Percentiles rank a stretch among this genome's conserved stretches.
Evolutionary conservation across 805 yeast genomes (phyloP).

Genomic region (Sungouiella blattae): DNA sequence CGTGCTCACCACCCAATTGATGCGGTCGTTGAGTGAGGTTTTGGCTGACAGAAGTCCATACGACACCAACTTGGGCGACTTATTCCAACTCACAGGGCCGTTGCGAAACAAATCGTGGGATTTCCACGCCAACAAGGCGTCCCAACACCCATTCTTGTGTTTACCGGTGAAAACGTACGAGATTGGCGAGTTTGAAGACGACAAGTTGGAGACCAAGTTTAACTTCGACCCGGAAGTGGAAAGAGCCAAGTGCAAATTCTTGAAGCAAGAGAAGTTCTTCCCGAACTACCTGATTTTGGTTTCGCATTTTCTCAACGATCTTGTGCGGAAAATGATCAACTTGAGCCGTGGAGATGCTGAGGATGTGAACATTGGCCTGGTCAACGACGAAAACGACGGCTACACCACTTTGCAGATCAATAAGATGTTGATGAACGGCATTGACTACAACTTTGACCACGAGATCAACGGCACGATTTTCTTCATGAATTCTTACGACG

Average conservation of each 20-base stretch:
- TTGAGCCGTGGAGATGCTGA: constrained; percentile 43
- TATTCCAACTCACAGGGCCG: constrained; percentile 10
- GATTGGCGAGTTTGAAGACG: constrained; percentile 35
- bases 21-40: constrained; percentile 49
- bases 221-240: constrained; percentile 20
- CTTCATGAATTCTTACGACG: constrained; percentile 26
- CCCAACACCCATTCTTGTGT: constrained; percentile 31
- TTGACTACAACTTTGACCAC: constrained; percentile 31
- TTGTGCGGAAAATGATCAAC: constrained; percentile 29
- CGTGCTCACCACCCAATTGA: constrained; percentile 54
- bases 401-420: constrained; percentile 23
- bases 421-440: constrained; percentile 30
- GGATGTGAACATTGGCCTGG: constrained; percentile 22
- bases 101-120: constrained; percentile 28
- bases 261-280: constrained; percentile 12
- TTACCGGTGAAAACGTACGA: constrained; percentile 30
- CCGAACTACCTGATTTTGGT: constrained; percentile 21
- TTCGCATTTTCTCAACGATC: constrained; percentile 33
- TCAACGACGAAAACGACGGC: constrained; percentile 34
- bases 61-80: constrained; percentile 15
- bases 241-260: constrained; percentile 12
- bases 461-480: constrained; percentile 40
- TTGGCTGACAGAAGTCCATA: constrained; percentile 18
- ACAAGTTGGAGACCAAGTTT: constrained; percentile 15
- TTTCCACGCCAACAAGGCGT: constrained; percentile 24